Conservation (phyloP, 495 filamentous ascomycete species). For the Pyrenopolyporus hunteri region DNA sequence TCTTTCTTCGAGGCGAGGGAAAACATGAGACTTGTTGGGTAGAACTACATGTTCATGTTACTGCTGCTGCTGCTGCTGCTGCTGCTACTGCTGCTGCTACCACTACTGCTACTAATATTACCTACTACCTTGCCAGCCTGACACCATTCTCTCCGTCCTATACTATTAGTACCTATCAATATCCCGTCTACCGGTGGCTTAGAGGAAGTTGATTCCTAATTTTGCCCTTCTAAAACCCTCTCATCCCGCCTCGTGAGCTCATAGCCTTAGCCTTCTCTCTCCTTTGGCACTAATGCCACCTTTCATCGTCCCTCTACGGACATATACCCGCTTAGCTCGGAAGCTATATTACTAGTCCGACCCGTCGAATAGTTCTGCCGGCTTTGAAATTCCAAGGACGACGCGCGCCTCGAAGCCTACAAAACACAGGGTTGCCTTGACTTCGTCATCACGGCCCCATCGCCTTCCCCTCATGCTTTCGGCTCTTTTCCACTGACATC, state of each 20-base stretch:
- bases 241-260: slow-evolving; percentile 19
- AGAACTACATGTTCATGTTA: slow-evolving; percentile 9
- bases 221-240: slow-evolving; percentile 19
- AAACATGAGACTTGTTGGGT: slow-evolving; percentile 28
- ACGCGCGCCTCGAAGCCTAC: slow-evolving; percentile 2
- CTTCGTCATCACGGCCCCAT: slow-evolving; percentile 16
- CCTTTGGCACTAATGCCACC: slow-evolving; percentile 24
- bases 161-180: slow-evolving; percentile 12
- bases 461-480: slow-evolving; percentile 27
- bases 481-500: slow-evolving; percentile 13
- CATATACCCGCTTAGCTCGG: slow-evolving; percentile 10
- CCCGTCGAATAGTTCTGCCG: slow-evolving; percentile 15
- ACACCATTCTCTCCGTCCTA: too few species aligned
- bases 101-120: too few species aligned
- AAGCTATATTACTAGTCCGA: slow-evolving; percentile 26
- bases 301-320: not conserved
- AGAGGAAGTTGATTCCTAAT: slow-evolving; percentile 27
- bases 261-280: slow-evolving; percentile 23
- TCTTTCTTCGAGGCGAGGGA: slow-evolving; percentile 1
- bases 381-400: slow-evolving; percentile 16
- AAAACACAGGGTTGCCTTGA: slow-evolving; percentile 36
- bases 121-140: too few species aligned
- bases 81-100: too few species aligned
- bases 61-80: too few species aligned
- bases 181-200: slow-evolving; percentile 14